Evolutionary conservation across 805 yeast species (phyloP).

Genomic region (Candida peoriensis): DNA sequence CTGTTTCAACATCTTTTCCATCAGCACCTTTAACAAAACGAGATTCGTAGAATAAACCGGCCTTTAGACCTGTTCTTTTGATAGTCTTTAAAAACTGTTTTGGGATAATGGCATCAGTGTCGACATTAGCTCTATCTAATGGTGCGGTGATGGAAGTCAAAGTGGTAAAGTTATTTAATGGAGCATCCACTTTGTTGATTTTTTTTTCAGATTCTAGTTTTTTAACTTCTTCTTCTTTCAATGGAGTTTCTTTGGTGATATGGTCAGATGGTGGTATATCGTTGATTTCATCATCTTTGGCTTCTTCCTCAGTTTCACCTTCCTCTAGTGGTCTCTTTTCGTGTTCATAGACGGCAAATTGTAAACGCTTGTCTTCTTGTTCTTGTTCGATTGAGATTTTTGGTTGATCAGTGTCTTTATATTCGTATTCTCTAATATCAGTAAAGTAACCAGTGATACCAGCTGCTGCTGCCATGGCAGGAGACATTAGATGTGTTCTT

Average conservation of each 20-base stretch:
- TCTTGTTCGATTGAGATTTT: slow-evolving; percentile 41
- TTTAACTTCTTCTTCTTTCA: slow-evolving; percentile 26
- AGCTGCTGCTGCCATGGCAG: slow-evolving; percentile 99
- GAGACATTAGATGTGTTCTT: slow-evolving; percentile 96
- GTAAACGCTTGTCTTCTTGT: slow-evolving; percentile 54
- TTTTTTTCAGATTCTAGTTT: slow-evolving; percentile 61
- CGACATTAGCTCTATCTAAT: slow-evolving; percentile 89
- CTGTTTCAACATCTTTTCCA: slow-evolving; percentile 79
- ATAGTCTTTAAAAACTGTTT: slow-evolving; percentile 97
- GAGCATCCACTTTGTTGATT: no score
- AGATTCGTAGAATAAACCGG: slow-evolving; percentile 88
- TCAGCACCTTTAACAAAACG: slow-evolving; percentile 66
- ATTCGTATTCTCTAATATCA: slow-evolving; percentile 81
- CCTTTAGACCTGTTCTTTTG: slow-evolving; percentile 88
- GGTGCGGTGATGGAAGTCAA: slow-evolving; percentile 91
- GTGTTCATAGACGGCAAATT: slow-evolving; percentile 66
- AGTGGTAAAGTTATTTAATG: slow-evolving; percentile 68
- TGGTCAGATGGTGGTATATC: slow-evolving; percentile 58
- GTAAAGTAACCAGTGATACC: slow-evolving; percentile 86
- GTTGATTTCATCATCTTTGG: slow-evolving; percentile 47
- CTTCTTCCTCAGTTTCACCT: slow-evolving; percentile 44
- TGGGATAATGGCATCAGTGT: slow-evolving; percentile 98
- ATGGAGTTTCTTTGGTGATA: slow-evolving; percentile 32
- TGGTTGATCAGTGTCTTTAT: slow-evolving; percentile 55
- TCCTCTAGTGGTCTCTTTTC: slow-evolving; percentile 59